Evolutionary conservation across 2,329 filamentous ascomycete species (phyloP).

Genomic region (Colletotrichum viniferum): DNA sequence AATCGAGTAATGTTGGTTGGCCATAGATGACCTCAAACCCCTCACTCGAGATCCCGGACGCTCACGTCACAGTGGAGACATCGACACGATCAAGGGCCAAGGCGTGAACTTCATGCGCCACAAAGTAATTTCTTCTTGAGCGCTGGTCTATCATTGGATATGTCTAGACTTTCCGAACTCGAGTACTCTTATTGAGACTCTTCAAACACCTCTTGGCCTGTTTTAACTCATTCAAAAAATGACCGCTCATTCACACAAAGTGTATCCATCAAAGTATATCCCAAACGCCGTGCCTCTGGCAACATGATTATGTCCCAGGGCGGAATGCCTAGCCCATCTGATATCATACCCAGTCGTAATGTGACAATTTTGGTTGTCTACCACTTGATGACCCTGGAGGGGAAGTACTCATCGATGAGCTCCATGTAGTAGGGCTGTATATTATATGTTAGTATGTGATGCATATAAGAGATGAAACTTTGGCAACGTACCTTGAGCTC

Average conservation of each 20-base stretch:
- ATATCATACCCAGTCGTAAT: constrained; percentile 8
- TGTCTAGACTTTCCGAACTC: background rate
- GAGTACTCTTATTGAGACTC: background rate
- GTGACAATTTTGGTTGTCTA: constrained; percentile 22
- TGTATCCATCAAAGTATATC: constrained; percentile 1
- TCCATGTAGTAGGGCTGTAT: constrained; percentile 44
- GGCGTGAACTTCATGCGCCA: background rate
- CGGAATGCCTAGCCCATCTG: background rate
- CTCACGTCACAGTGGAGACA: background rate
- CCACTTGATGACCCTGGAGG: constrained; percentile 42
- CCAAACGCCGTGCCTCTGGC: constrained; percentile 7
- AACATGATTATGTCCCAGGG: background rate
- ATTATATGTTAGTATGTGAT: background rate
- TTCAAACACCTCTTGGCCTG: background rate
- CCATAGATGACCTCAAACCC: background rate
- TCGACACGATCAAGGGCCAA: background rate
- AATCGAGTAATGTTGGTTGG: background rate
- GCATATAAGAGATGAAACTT: background rate
- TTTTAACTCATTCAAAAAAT: background rate
- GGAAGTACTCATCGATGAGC: constrained; percentile 48
- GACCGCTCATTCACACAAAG: background rate
- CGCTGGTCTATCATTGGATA: background rate
- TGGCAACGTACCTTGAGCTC: constrained; percentile 62
- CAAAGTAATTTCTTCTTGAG: background rate
- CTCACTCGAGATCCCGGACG: background rate